These are phyloP conservation scores for Symbiodinium pilosum DNA, from an alignment of 73 alveolate species.

Conservation along the genomic window DNA sequence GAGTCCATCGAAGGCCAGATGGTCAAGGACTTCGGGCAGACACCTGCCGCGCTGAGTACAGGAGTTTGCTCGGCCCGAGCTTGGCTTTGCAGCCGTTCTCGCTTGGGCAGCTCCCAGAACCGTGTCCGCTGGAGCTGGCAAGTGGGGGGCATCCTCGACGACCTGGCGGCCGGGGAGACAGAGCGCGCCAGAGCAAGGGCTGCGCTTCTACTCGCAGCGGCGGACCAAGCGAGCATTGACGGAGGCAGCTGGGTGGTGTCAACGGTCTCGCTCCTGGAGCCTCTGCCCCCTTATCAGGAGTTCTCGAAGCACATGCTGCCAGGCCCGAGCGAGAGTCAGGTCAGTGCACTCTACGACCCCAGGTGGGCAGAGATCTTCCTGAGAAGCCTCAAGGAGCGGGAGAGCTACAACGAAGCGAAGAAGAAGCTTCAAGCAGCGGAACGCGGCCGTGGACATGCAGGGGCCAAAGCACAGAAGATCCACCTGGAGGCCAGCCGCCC, in stretches of 20 bases:
- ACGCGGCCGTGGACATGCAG: background rate
- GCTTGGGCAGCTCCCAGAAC: background rate
- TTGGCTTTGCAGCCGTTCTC: background rate
- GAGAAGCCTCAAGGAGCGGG: background rate
- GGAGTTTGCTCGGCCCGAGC: background rate
- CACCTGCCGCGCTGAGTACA: too few relatives aligned
- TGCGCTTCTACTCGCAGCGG: background rate
- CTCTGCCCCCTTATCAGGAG: slow-evolving; percentile 2
- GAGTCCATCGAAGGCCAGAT: background rate
- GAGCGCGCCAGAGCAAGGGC: slow-evolving; percentile 1
- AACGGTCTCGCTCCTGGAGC: background rate
- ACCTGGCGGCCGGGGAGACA: background rate
- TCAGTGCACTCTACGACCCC: slow-evolving; percentile 12
- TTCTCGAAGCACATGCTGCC: background rate
- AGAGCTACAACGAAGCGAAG: background rate
- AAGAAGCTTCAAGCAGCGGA: background rate
- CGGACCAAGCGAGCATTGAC: slow-evolving; percentile 2
- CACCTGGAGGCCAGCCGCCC: background rate
- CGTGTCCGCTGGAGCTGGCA: background rate
- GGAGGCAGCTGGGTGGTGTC: background rate
- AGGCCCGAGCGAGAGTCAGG: background rate
- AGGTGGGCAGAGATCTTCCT: slow-evolving; percentile 23
- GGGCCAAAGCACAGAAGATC: background rate
- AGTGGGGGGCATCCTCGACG: background rate
- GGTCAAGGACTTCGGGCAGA: background rate